Evolutionary conservation across 148 eudicot species (phyloP), one percentile per base, ranked within the genome.

Genomic region (Heliamphora exappendiculata): DNA sequence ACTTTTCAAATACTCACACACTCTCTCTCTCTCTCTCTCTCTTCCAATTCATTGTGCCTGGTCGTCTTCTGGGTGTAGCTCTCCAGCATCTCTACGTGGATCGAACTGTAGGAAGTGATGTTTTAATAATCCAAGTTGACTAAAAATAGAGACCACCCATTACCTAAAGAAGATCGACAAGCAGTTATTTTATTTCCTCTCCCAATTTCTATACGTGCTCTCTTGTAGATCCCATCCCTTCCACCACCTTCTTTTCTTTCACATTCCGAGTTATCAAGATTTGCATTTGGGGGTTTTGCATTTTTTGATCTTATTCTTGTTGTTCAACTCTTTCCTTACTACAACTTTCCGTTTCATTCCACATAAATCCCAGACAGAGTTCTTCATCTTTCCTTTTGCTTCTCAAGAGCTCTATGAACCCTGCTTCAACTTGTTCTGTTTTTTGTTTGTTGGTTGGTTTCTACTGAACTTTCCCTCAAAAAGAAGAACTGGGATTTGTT

Each of bases 111-210:
- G 53, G 50, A 70, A 75, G 47, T 39, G 69, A 33, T 51, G 20
- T 76, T 67, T 64, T 81, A 79, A 37, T 81, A 76, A 50, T 45
- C 28, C 2, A 7, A 41, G 22, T 82, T 68, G 58, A 62, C 81
- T 71, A 36, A 59, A 76, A 65, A 66, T 76, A 72, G 82, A 58
- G 75, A 49, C 72, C 37, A 73, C 79, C 76, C 83, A 60, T 73
- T 55, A 70, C 73, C 76, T 65, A 33, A 59, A 63, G 53, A 51
- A 70, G 75, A 55, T 58, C 51, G 57, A 20, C 51, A 16, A 37
- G 42, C 58, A 75, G 37, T 39, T 50, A 42, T 51, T 68, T 83
- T 74, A 75, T 69, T 75, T 26, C 24, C 47, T 3, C 41, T 16
- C 34, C 29, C 60, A 69, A 4, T 74, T n/a, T 73, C 9, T 42